phyloP scores from a whole-genome alignment of 768 basidiomycete genomes.

The Termitomyces sp. region DNA sequence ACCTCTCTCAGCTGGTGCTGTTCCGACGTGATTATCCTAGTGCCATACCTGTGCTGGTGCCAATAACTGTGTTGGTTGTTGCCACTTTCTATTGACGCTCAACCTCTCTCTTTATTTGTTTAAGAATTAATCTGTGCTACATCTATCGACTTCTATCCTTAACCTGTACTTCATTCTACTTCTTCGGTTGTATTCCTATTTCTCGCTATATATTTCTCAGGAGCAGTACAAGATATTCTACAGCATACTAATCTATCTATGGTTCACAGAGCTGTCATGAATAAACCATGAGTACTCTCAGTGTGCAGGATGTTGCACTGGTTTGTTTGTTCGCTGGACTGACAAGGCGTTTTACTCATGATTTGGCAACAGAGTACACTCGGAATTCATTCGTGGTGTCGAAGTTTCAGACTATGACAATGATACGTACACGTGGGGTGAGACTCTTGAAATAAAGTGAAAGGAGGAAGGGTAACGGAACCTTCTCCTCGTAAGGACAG shows the following conservation, averaged over 20 bases:
- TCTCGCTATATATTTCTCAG: background rate
- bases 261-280: background rate
- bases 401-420: constrained; percentile 36
- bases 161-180: background rate
- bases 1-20: background rate
- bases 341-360: background rate
- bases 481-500: constrained; percentile 43
- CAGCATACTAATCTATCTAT: background rate
- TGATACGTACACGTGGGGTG: background rate
- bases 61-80: background rate
- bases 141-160: background rate
- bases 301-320: no score
- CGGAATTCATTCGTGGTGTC: constrained; percentile 38
- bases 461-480: constrained; percentile 5
- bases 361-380: constrained; percentile 12
- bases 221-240: background rate
- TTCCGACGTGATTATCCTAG: background rate
- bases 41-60: background rate
- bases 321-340: background rate
- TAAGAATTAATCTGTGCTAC: background rate
- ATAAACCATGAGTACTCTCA: background rate
- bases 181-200: background rate
- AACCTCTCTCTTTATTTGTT: background rate
- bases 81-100: background rate
- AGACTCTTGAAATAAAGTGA: no score